A percentile compares a stretch with the other conserved stretches of the same genome.
Evolutionary conservation across 2,329 filamentous ascomycete species (phyloP).

Genomic region (Moelleriella libera): DNA sequence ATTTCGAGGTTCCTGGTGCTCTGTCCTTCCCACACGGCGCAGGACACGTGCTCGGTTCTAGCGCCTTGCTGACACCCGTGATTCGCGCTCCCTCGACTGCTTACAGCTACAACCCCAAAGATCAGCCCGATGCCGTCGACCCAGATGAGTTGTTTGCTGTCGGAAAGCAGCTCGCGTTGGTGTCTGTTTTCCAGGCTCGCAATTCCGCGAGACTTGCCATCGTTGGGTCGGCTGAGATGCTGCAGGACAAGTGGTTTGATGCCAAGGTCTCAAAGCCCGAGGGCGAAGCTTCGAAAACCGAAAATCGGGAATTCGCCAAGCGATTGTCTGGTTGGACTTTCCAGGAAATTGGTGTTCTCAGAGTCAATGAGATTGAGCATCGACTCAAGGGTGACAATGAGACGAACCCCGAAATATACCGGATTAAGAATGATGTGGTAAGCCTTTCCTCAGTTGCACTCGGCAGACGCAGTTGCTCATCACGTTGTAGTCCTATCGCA

Average conservation of each 20-base stretch:
- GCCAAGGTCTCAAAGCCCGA: slow-evolving; percentile 55
- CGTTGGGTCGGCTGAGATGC: slow-evolving; percentile 71
- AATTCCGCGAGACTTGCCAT: slow-evolving; percentile 86
- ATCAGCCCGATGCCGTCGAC: slow-evolving; percentile 51
- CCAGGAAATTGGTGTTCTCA: slow-evolving; percentile 80
- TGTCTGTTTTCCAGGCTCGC: slow-evolving; percentile 79
- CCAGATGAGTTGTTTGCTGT: slow-evolving; percentile 72
- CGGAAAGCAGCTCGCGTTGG: slow-evolving; percentile 68
- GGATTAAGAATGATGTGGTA: slow-evolving; percentile 94
- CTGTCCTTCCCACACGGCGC: slow-evolving; percentile 73
- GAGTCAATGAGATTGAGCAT: slow-evolving; percentile 73
- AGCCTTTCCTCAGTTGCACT: slow-evolving; percentile 15
- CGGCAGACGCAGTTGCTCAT: neutral
- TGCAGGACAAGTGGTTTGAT: slow-evolving; percentile 81
- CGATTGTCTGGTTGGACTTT: slow-evolving; percentile 90
- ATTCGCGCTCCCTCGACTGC: slow-evolving; percentile 71
- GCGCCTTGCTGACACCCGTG: slow-evolving; percentile 66
- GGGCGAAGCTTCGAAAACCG: slow-evolving; percentile 42
- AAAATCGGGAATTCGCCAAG: slow-evolving; percentile 76
- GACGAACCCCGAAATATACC: slow-evolving; percentile 77
- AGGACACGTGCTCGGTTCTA: slow-evolving; percentile 68
- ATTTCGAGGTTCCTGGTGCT: slow-evolving; percentile 48
- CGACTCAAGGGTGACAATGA: slow-evolving; percentile 41
- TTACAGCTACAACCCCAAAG: slow-evolving; percentile 90
- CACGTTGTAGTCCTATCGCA: slow-evolving; percentile 56